Conservation (phyloP, 495 filamentous ascomycete species). For the Tuber borchii region DNA sequence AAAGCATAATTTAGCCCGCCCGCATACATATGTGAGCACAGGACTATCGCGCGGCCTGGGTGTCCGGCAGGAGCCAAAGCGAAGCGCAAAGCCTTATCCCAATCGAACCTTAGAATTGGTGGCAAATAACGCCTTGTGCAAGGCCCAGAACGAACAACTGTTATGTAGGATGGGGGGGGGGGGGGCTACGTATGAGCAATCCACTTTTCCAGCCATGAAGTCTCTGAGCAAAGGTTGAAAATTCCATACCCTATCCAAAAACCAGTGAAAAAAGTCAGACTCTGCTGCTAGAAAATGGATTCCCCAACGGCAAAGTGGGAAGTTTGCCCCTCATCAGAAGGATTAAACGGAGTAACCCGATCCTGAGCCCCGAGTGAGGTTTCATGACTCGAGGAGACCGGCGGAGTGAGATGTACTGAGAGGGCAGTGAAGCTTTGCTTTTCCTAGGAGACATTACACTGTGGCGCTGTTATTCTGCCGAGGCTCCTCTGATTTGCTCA, state of each 20-base stretch:
- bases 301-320: background rate
- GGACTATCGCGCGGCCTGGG: background rate
- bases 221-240: background rate
- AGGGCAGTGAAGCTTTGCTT: background rate
- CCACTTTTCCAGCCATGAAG: background rate
- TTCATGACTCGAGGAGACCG: conserved; percentile 17
- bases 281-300: background rate
- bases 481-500: background rate
- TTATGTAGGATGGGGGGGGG: background rate
- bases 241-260: background rate
- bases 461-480: background rate
- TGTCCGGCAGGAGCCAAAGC: background rate
- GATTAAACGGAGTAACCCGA: background rate
- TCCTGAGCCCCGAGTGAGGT: conserved; percentile 24
- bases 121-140: background rate
- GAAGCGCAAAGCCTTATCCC: background rate
- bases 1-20: background rate
- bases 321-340: background rate
- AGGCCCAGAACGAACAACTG: background rate
- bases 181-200: background rate
- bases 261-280: background rate
- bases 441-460: background rate
- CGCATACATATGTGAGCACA: background rate
- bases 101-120: background rate
- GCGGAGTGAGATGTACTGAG: background rate